These are phyloP conservation scores for Prunus yedoensis DNA, from an alignment of 331 rosid species.

Conservation along the genomic window DNA sequence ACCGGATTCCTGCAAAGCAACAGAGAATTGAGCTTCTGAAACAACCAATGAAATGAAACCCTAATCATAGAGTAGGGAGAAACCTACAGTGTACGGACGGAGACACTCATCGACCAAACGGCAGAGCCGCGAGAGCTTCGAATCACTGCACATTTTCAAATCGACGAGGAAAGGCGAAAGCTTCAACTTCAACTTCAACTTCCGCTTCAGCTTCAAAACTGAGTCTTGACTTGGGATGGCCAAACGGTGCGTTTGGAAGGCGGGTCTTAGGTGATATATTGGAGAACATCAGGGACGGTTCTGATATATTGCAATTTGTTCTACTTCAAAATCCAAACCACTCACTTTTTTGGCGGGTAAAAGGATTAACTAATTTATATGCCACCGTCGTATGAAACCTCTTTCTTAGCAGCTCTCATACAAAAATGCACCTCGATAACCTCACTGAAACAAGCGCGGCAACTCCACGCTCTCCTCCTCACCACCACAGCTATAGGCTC, in stretches of 20 bases:
- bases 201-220: background rate
- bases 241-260: conserved; percentile 22
- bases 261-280: background rate
- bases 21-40: background rate
- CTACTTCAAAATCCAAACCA: background rate
- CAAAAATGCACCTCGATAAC: conserved; percentile 57
- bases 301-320: conserved; percentile 6
- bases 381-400: conserved; percentile 26
- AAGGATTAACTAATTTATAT: conserved; percentile 19
- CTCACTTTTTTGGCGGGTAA: conserved; percentile 6
- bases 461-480: conserved; percentile 62
- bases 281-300: background rate
- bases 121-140: conserved; percentile 53
- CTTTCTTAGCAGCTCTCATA: conserved; percentile 33
- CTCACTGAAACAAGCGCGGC: conserved; percentile 65
- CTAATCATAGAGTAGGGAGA: background rate
- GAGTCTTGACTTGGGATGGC: background rate
- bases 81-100: conserved; percentile 47
- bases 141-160: conserved; percentile 31
- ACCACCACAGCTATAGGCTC: conserved; percentile 32
- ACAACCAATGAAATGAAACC: background rate
- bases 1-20: conserved; percentile 46
- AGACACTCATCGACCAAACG: conserved; percentile 51
- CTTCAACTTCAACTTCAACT: too few species aligned
- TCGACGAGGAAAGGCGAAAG: background rate